Base-by-base conservation (phyloP, 208 protist genomes). In the Acanthamoeba rhysodes region DNA sequence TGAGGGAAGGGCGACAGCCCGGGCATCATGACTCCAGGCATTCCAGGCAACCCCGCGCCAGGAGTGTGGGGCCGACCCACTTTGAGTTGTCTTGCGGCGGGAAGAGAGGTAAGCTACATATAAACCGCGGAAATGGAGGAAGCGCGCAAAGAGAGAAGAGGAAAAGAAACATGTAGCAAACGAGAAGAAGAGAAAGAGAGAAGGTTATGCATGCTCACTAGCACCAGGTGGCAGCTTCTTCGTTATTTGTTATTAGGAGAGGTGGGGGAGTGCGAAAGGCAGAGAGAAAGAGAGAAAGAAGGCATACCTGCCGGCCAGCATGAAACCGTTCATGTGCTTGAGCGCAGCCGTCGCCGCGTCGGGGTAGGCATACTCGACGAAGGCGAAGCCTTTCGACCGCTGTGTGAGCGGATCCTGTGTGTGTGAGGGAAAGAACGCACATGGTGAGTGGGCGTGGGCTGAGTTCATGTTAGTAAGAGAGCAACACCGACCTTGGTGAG, bases 231-330 rank as follows among this genome's bases (percentile, higher is more conserved):
- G 45, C 34, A 87, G 29, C 45, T 14, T 6, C 0, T 32, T 87
- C 22, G 10, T 84, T 34, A 4, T 27, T 50, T 10, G 29, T 34
- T 37, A 50, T 62, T 87, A 87, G 10, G 50, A 68, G 24, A 66
- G 45, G 16, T 20, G 34, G 45, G n/a, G 32, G 55, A 32, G 50
- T 27, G 45, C 12, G 32, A 2, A 50, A 41, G 18, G 74, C 7
- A 18, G 7, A 50, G 41, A 9, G 20, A 18, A 37, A 85, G 18
- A 32, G 78, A 59, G 7, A 2, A 48, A 50, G 78, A 55, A 18
- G 27, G 59, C 45, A 48, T 48, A 94, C 90, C 90, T 78, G 90
- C 68, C 90, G 29, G 34, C 90, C 91, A 94, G 66, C 90, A 84
- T 82, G 20, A 50, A 48, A 16, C 74, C 74, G 90, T 94, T 94